Base-by-base conservation (phyloP, 2,329 filamentous ascomycete species). In the Claviceps cyperi region DNA sequence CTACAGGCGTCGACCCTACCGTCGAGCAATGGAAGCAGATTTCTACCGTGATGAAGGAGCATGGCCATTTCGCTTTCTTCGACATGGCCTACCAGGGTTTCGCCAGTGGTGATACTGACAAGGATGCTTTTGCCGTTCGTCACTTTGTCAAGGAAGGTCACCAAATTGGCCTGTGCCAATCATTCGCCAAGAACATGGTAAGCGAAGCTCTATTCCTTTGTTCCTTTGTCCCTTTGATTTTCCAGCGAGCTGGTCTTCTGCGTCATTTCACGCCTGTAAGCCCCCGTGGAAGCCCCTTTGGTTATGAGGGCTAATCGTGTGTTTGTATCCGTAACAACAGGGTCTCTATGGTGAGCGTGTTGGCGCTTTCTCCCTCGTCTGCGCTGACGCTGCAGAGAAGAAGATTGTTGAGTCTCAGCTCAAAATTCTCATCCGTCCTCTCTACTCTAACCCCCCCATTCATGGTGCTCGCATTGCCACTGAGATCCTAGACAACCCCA, bases 81-180 rank as follows among this genome's bases (percentile, higher is more conserved):
- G 91, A 97, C 70, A 96, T 96, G 90, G 91, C 91, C 56, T 98
- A 98, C 78, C 91, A 98, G 74, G 91, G 91, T 61, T 97, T 98
- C 64, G 91, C 91, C 60, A 92, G 84, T 56, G 91, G 91, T 59
- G 80, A 94, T 71, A 92, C 86, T 56, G 80, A 94, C 75, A 83
- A 83, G 69, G 91, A 98, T 66, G 92, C 92, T 56, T 97, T 91
- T 66, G 87, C 92, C 54, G 78, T 97, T 58, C 83, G 92, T 59
- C 77, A 96, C 77, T 98, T 98, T 68, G 81, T 96, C 66, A 78
- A 88, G 72, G 75, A 96, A 73, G 91, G 91, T 61, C 89, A 95
- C 75, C 80, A 88, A 65, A 81, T 92, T 65, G 83, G 81, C 64
- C 81, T 97, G 55, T 84, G 86, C 62, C 91, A 97, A 75, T 92